Conservation (phyloP, 2,329 filamentous ascomycete species). For the Nannizziopsis barbatae region DNA sequence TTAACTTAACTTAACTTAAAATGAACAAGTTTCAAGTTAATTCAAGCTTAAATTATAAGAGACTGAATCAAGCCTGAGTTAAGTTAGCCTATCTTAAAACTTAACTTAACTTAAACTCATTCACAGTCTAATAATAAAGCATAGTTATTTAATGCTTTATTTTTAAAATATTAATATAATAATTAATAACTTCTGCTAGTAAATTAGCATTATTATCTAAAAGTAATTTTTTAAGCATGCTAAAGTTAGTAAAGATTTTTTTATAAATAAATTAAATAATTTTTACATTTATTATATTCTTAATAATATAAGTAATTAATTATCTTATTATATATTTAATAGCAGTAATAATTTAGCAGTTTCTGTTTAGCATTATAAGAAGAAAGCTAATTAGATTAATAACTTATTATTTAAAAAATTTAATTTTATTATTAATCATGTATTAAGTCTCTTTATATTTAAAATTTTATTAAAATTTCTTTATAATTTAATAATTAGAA, state of each 20-base stretch:
- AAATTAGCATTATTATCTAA: too few relatives aligned
- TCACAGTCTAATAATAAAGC: constrained; percentile 1
- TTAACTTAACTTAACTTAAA: constrained; percentile 7
- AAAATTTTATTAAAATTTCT: background rate
- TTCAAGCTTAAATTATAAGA: too few relatives aligned
- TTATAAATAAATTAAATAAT: constrained; percentile 5
- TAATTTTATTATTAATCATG: background rate
- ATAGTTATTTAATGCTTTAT: background rate
- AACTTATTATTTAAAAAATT: background rate
- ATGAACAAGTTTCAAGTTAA: constrained; percentile 6
- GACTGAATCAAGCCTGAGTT: too few relatives aligned
- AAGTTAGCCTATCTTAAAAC: too few relatives aligned
- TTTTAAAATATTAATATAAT: background rate
- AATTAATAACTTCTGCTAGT: too few relatives aligned
- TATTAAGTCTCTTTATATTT: background rate
- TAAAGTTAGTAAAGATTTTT: too few relatives aligned
- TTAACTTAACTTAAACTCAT: too few relatives aligned
- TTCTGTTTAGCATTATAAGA: too few relatives aligned
- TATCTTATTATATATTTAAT: constrained; percentile 5
- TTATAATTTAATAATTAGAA: background rate
- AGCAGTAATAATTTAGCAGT: constrained; percentile 4
- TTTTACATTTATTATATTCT: too few relatives aligned
- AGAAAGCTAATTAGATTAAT: constrained; percentile 1
- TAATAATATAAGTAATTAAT: background rate
- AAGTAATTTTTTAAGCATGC: too few relatives aligned